A percentile compares a stretch with the other conserved stretches of the same genome.
Evolutionary conservation across 768 basidiomycete species (phyloP).

Genomic region (Harrya chromipes): DNA sequence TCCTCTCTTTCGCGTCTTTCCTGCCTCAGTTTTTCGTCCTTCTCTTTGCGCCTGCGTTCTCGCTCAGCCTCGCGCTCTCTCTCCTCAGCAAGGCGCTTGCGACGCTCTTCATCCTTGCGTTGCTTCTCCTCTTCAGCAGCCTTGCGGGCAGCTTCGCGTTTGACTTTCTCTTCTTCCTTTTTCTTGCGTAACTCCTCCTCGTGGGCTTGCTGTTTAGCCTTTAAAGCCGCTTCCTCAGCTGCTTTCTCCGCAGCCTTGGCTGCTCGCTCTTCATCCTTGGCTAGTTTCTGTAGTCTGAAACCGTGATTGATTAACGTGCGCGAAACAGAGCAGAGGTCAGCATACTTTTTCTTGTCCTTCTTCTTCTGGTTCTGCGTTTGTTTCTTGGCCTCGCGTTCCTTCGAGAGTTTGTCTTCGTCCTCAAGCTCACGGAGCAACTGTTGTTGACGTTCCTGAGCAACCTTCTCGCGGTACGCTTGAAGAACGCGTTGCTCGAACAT

Average conservation of each 20-base stretch:
- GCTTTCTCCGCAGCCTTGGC: slow-evolving; percentile 80
- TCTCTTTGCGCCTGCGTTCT: slow-evolving; percentile 70
- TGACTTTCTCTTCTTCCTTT: slow-evolving; percentile 82
- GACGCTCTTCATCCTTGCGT: slow-evolving; percentile 80
- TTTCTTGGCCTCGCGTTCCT: slow-evolving; percentile 88
- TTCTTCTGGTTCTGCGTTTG: slow-evolving; percentile 97
- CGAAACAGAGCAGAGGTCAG: slow-evolving; percentile 18
- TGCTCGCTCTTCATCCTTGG: slow-evolving; percentile 90
- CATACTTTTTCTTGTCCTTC: slow-evolving; percentile 96
- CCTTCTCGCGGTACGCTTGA: slow-evolving; percentile 93
- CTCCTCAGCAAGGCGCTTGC: slow-evolving; percentile 74
- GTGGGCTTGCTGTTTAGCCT: slow-evolving; percentile 69
- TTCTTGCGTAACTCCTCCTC: slow-evolving; percentile 82
- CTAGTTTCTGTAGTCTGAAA: slow-evolving; percentile 81
- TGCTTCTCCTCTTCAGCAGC: slow-evolving; percentile 79
- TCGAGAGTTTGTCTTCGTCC: slow-evolving; percentile 85
- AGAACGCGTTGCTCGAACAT: slow-evolving; percentile 99
- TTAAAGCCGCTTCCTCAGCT: slow-evolving; percentile 76
- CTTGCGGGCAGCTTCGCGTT: slow-evolving; percentile 72
- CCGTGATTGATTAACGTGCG: slow-evolving; percentile 1
- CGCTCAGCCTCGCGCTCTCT: slow-evolving; percentile 76
- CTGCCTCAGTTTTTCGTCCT: slow-evolving; percentile 57
- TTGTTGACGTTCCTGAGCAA: slow-evolving; percentile 92
- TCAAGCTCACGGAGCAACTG: slow-evolving; percentile 93
- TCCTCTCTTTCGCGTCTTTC: slow-evolving; percentile 57